Evolutionary conservation across 371 early-diverging fungal genomes (phyloP).

Genomic region (Mucor indicus): DNA sequence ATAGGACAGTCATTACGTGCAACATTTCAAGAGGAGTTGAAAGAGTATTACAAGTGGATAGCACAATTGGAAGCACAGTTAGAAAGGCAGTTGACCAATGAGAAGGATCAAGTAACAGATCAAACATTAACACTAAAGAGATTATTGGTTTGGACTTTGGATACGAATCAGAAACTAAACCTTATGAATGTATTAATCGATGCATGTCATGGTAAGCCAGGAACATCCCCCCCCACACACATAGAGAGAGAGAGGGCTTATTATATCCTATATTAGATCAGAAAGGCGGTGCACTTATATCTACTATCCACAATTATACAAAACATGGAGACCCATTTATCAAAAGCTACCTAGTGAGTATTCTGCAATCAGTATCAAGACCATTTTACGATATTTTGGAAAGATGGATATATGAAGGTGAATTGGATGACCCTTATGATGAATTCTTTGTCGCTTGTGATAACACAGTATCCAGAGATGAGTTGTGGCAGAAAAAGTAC

Average conservation of each 20-base stretch:
- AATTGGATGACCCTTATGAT: conserved; percentile 87
- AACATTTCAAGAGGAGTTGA: conserved; percentile 74
- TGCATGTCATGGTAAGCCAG: conserved; percentile 48
- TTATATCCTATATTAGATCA: conserved; percentile 37
- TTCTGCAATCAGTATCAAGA: conserved; percentile 74
- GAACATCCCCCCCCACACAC: not conserved
- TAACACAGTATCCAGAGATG: conserved; percentile 55
- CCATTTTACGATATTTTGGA: conserved; percentile 90
- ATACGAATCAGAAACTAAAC: conserved; percentile 71
- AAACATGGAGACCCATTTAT: conserved; percentile 91
- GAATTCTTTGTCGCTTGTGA: conserved; percentile 88
- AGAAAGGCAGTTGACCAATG: conserved; percentile 33
- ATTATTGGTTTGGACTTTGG: conserved; percentile 85
- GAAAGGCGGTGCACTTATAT: conserved; percentile 82
- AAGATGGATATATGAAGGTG: conserved; percentile 95
- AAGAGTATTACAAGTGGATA: conserved; percentile 79
- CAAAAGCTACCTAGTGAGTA: conserved; percentile 70
- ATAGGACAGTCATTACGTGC: conserved; percentile 79
- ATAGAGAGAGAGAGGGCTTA: too few relatives aligned
- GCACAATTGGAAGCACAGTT: conserved; percentile 84
- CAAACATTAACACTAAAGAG: conserved; percentile 75
- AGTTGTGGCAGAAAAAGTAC: conserved; percentile 84
- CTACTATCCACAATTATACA: conserved; percentile 74
- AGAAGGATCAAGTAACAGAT: conserved; percentile 16
- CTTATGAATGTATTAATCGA: conserved; percentile 69